Percentiles rank a stretch among this genome's conserved stretches.
phyloP scores from a whole-genome alignment of 2,329 filamentous ascomycete genomes.

The Aureobasidium sp. region DNA sequence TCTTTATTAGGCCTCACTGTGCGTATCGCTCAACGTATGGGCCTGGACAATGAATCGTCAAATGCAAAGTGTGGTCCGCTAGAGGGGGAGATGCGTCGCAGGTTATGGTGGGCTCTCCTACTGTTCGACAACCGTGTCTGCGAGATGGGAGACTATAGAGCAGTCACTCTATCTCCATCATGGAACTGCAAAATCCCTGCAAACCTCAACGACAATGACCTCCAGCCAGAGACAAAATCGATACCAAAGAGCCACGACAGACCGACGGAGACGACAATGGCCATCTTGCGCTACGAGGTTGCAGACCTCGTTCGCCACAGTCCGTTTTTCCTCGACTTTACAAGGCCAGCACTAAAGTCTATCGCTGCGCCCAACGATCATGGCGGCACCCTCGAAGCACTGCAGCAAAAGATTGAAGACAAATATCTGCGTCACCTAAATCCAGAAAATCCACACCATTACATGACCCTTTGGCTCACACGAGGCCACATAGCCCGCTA shows the following conservation, averaged over 20 bases:
- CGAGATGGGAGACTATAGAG: slow-evolving; percentile 53
- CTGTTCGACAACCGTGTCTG: slow-evolving; percentile 62
- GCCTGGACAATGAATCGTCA: slow-evolving; percentile 57
- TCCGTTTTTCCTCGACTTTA: slow-evolving; percentile 41
- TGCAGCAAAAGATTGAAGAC: slow-evolving; percentile 40
- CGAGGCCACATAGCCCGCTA: slow-evolving; percentile 42
- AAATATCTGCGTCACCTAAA: slow-evolving; percentile 40
- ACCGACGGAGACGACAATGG: slow-evolving; percentile 38
- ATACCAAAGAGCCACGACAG: slow-evolving; percentile 26
- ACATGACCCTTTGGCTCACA: slow-evolving; percentile 42
- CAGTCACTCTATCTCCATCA: slow-evolving; percentile 31
- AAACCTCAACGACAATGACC: slow-evolving; percentile 38
- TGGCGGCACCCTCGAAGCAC: slow-evolving; percentile 25
- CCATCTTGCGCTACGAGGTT: slow-evolving; percentile 38
- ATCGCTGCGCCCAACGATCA: slow-evolving; percentile 20
- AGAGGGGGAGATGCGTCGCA: slow-evolving; percentile 62
- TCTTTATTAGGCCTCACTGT: slow-evolving; percentile 59
- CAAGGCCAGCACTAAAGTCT: slow-evolving; percentile 34
- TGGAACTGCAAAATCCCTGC: slow-evolving; percentile 40
- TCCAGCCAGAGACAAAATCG: slow-evolving; percentile 34
- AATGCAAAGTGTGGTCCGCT: slow-evolving; percentile 41
- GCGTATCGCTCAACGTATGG: slow-evolving; percentile 61
- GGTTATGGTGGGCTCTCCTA: slow-evolving; percentile 67
- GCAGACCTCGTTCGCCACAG: slow-evolving; percentile 35
- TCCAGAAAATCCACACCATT: slow-evolving; percentile 38